Conservation (phyloP, 371 early-diverging fungal genomes). For the Funneliformis caledonium region DNA sequence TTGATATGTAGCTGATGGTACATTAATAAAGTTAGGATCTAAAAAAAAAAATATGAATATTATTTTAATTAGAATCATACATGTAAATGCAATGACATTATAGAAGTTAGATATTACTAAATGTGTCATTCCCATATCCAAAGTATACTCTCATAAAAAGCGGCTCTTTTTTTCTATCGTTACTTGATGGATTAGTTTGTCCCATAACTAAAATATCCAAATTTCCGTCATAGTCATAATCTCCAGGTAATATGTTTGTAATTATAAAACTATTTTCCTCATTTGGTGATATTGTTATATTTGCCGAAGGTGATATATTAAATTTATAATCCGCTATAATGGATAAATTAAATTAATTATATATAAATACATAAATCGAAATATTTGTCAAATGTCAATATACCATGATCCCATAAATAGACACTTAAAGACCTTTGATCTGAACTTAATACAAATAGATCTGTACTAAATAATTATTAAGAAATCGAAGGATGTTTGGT, state of each 20-base stretch:
- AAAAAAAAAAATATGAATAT: neutral
- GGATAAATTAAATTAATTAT: neutral
- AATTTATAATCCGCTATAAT: constrained; percentile 19
- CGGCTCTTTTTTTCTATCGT: constrained; percentile 50
- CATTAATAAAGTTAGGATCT: constrained; percentile 52
- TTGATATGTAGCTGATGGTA: constrained; percentile 60
- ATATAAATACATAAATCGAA: neutral
- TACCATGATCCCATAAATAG: constrained; percentile 70
- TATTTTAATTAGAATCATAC: neutral
- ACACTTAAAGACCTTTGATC: constrained; percentile 68
- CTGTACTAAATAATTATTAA: constrained; percentile 59
- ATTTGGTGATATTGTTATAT: constrained; percentile 31
- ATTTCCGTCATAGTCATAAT: constrained; percentile 85
- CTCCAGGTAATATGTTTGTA: constrained; percentile 80
- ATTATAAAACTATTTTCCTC: constrained; percentile 49
- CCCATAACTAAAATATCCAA: constrained; percentile 83
- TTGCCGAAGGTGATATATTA: neutral
- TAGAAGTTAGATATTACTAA: constrained; percentile 53
- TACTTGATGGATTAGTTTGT: constrained; percentile 49
- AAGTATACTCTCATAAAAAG: constrained; percentile 70
- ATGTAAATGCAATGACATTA: neutral
- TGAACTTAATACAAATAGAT: constrained; percentile 70
- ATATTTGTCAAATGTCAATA: neutral
- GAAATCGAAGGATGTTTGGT: neutral
- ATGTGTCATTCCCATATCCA: constrained; percentile 70